These are phyloP conservation scores for Metschnikowia reukaufii DNA, from an alignment of 805 yeast species.

Conservation along the genomic window DNA sequence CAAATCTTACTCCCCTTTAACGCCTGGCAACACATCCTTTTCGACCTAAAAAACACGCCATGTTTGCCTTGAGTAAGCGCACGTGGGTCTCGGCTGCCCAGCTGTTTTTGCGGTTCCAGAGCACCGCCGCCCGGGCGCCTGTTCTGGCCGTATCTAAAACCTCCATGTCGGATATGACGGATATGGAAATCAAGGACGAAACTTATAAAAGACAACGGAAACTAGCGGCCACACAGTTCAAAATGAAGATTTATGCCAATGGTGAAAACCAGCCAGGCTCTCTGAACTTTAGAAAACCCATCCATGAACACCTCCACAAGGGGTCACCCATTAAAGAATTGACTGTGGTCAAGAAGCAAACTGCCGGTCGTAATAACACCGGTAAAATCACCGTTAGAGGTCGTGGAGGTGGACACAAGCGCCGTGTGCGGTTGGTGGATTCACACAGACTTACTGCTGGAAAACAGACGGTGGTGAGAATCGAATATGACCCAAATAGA, in stretches of 20 bases:
- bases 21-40: background rate
- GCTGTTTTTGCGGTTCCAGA: conserved; percentile 18
- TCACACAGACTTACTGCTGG: conserved; percentile 67
- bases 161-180: conserved; percentile 50
- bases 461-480: conserved; percentile 74
- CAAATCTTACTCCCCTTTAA: background rate
- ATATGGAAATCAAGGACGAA: conserved; percentile 76
- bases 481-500: conserved; percentile 95
- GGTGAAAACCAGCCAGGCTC: conserved; percentile 74
- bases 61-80: conserved; percentile 19
- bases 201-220: conserved; percentile 70
- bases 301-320: conserved; percentile 81
- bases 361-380: conserved; percentile 85
- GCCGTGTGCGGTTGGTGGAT: conserved; percentile 83
- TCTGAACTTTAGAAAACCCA: conserved; percentile 85
- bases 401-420: conserved; percentile 95
- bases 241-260: conserved; percentile 74
- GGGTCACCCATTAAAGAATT: conserved; percentile 78
- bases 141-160: conserved; percentile 4
- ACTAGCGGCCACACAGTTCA: conserved; percentile 66
- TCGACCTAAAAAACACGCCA: conserved; percentile 5
- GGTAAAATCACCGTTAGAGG: conserved; percentile 92
- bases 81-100: conserved; percentile 16
- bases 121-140: conserved; percentile 12
- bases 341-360: conserved; percentile 68